phyloP scores from a whole-genome alignment of 176 grass and related monocot species.

The Bromus sterilis region DNA sequence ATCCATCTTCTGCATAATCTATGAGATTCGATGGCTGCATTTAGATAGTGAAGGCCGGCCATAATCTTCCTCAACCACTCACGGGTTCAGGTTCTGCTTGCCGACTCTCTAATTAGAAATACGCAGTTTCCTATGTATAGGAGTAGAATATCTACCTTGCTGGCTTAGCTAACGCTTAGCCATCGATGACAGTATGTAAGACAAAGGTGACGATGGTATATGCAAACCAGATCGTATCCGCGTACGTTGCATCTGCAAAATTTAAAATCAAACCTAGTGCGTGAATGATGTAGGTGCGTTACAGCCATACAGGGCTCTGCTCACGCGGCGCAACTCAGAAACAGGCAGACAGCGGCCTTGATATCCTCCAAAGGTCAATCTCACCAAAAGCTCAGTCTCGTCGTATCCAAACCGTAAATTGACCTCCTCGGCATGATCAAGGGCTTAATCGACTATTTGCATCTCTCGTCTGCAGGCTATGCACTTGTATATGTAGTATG shows the following conservation, averaged over 20 bases:
- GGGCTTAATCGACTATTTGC: no score
- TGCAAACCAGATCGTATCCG: neutral
- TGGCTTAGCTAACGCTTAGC: neutral
- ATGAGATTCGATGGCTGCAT: neutral
- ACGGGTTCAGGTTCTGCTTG: neutral
- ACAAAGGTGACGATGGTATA: neutral
- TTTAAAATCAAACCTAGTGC: neutral
- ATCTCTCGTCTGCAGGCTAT: no score
- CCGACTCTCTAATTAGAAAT: neutral
- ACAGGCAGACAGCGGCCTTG: neutral
- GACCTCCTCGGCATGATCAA: neutral
- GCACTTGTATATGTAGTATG: no score
- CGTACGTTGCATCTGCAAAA: neutral
- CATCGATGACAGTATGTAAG: neutral
- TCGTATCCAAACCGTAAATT: neutral
- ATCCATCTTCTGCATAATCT: neutral
- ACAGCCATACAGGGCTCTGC: neutral
- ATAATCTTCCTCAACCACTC: neutral
- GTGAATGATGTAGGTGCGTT: neutral
- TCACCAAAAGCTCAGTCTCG: neutral
- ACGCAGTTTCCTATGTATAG: neutral
- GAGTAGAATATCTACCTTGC: neutral
- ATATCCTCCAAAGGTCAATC: neutral
- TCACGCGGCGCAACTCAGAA: neutral
- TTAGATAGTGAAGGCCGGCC: slow-evolving; percentile 1